phyloP scores from a whole-genome alignment of 345 rosid genomes.

The Citrus maxima region DNA sequence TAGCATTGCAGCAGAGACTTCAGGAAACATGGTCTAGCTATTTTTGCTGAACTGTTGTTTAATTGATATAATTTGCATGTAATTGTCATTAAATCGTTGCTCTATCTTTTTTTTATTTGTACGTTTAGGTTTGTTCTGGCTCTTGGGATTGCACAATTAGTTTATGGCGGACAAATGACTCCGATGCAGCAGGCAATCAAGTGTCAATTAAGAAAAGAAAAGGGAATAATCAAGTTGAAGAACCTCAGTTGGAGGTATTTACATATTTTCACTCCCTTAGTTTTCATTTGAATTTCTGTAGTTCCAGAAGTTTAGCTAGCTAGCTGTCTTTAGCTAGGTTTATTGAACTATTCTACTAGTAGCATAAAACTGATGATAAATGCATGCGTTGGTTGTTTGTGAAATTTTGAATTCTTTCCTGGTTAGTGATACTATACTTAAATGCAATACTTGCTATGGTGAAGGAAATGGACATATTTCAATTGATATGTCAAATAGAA shows the following conservation, averaged over 20 bases:
- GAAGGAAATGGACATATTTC: background rate
- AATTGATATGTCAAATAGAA: background rate
- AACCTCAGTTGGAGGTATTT: constrained; percentile 76
- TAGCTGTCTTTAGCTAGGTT: background rate
- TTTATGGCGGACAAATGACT: constrained; percentile 64
- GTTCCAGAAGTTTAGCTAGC: background rate
- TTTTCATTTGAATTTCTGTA: constrained; percentile 7
- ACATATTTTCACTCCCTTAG: background rate
- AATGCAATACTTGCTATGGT: background rate
- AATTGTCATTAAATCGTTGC: constrained; percentile 3
- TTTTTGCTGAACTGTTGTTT: background rate
- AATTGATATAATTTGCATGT: background rate
- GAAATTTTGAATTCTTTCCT: background rate
- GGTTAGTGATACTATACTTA: background rate
- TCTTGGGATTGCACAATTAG: constrained; percentile 93
- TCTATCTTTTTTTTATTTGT: constrained; percentile 5
- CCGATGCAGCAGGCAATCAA: constrained; percentile 45
- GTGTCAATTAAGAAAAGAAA: constrained; percentile 83
- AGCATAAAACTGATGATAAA: background rate
- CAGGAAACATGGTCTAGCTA: constrained; percentile 66
- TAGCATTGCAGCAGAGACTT: constrained; percentile 62
- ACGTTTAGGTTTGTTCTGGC: constrained; percentile 75
- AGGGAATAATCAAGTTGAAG: constrained; percentile 55
- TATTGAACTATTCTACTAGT: background rate
- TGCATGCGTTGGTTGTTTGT: background rate